Conservation (phyloP, 495 filamentous ascomycete genomes). For the Pseudotulostoma volvatum region DNA sequence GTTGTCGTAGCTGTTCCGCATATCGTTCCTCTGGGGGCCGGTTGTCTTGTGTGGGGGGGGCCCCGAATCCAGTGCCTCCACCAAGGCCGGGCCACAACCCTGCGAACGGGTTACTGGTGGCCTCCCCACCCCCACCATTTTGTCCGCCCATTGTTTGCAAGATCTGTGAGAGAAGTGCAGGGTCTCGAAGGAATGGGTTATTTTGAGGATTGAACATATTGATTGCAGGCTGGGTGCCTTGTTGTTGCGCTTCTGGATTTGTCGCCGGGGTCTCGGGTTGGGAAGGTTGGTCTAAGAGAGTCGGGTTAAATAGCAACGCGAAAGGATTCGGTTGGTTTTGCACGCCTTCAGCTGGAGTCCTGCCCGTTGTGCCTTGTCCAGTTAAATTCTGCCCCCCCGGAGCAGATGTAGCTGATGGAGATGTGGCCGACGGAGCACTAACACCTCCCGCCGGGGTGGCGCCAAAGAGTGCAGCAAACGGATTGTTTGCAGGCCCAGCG, state of each 20-base stretch:
- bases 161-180: conserved; percentile 29
- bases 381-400: conserved; percentile 13
- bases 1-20: conserved; percentile 71
- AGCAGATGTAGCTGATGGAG: conserved; percentile 5
- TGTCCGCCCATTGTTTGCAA: conserved; percentile 29
- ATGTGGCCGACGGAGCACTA: neutral
- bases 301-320: conserved; percentile 32
- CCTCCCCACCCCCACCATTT: conserved; percentile 14
- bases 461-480: conserved; percentile 56
- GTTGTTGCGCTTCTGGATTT: conserved; percentile 4
- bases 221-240: conserved; percentile 13
- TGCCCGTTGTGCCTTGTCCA: conserved; percentile 6
- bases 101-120: conserved; percentile 20
- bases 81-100: conserved; percentile 25
- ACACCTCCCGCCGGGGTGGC: conserved; percentile 11
- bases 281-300: conserved; percentile 15
- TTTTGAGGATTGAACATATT: conserved; percentile 34
- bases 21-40: conserved; percentile 89
- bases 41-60: conserved; percentile 53
- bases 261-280: conserved; percentile 1
- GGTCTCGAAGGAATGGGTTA: conserved; percentile 34
- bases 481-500: conserved; percentile 42
- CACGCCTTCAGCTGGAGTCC: neutral
- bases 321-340: conserved; percentile 36
- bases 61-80: conserved; percentile 10